Percentiles rank a stretch among this genome's conserved stretches.
These are phyloP conservation scores for Hortiboletus campestris DNA, from an alignment of 768 basidiomycete species.

Conservation along the genomic window DNA sequence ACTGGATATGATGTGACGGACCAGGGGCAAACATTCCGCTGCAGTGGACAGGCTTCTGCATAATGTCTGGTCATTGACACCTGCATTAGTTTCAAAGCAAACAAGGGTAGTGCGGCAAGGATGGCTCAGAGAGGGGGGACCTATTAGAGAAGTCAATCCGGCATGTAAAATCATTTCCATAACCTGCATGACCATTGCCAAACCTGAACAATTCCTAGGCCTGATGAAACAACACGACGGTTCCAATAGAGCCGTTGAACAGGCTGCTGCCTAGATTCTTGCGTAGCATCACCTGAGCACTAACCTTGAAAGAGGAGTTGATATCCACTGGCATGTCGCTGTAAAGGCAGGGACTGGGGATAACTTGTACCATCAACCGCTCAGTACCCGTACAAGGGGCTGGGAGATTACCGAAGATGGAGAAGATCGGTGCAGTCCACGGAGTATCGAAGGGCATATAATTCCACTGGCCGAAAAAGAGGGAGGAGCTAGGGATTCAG, in stretches of 20 bases:
- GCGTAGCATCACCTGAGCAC: background rate
- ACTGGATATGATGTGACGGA: background rate
- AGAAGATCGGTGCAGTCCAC: too few relatives aligned
- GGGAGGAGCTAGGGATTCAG: too few relatives aligned
- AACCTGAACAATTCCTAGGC: background rate
- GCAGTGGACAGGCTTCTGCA: background rate
- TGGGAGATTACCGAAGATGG: too few relatives aligned
- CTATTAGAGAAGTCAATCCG: background rate
- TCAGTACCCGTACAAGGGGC: too few relatives aligned
- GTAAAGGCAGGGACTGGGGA: too few relatives aligned
- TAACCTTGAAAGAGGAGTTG: background rate
- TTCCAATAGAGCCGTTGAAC: background rate
- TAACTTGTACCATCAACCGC: too few relatives aligned
- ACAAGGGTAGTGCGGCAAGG: background rate
- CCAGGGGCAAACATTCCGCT: background rate
- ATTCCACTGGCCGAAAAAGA: too few relatives aligned
- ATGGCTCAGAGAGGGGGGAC: fast-evolving
- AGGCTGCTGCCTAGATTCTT: background rate
- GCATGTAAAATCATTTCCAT: background rate
- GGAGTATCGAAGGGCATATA: too few relatives aligned
- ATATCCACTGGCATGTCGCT: too few relatives aligned
- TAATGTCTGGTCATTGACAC: background rate
- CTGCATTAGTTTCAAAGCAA: background rate
- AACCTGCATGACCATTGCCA: background rate
- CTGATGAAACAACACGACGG: background rate